Conservation (phyloP, 2,329 filamentous ascomycete genomes). For the Fusarium sp. region DNA sequence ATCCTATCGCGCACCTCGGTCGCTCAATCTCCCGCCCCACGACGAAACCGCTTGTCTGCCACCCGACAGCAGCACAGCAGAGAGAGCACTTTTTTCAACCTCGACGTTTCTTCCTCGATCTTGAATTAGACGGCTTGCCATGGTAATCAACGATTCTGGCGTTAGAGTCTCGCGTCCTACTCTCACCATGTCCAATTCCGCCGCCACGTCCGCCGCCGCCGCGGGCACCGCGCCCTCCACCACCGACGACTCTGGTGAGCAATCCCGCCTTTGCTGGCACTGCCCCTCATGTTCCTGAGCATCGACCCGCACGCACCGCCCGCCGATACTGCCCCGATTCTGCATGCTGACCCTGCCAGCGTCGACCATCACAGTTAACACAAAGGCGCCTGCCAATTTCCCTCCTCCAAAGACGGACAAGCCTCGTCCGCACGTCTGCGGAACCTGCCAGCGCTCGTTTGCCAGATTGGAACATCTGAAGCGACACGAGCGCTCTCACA, state of each 20-base stretch:
- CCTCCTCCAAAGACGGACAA: conserved; percentile 96
- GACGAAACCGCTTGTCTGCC: conserved; percentile 31
- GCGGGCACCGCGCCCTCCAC: conserved; percentile 41
- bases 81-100: background rate
- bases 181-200: conserved; percentile 50
- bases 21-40: conserved; percentile 40
- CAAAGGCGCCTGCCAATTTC: conserved; percentile 58
- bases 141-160: conserved; percentile 54
- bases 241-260: conserved; percentile 55
- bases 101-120: conserved; percentile 18
- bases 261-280: conserved; percentile 40
- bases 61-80: conserved; percentile 23
- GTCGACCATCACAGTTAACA: conserved; percentile 62
- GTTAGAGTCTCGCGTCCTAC: conserved; percentile 49
- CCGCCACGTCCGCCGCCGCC: conserved; percentile 45
- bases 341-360: conserved; percentile 50
- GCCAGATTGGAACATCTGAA: conserved; percentile 96
- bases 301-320: conserved; percentile 35
- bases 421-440: conserved; percentile 92
- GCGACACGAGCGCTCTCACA: conserved; percentile 96
- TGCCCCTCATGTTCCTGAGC: conserved; percentile 49
- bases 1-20: conserved; percentile 35
- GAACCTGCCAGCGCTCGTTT: conserved; percentile 89
- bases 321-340: conserved; percentile 34
- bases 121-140: conserved; percentile 38